These are phyloP conservation scores for Balakata baccata DNA, from an alignment of 345 rosid genomes.

Conservation along the genomic window DNA sequence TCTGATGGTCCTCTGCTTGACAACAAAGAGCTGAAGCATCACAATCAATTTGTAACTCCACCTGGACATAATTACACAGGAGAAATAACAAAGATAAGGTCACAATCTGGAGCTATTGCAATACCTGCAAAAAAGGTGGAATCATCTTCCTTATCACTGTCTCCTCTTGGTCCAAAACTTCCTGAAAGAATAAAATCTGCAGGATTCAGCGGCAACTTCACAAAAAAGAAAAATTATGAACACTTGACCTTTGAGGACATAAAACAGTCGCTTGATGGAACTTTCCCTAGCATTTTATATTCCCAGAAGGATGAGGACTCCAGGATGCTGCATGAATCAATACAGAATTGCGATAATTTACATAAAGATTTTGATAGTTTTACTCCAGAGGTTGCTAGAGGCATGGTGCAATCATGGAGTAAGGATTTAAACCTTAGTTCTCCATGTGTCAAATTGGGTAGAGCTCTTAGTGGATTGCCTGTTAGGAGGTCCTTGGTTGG, in stretches of 20 bases:
- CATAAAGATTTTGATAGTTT: constrained; percentile 38
- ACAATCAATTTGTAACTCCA: constrained; percentile 22
- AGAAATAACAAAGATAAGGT: constrained; percentile 34
- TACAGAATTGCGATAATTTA: constrained; percentile 45
- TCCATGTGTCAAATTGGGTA: constrained; percentile 44
- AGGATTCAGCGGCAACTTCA: constrained; percentile 34
- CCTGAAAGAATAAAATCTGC: constrained; percentile 49
- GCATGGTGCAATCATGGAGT: constrained; percentile 2
- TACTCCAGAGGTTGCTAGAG: constrained; percentile 20
- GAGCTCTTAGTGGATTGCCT: constrained; percentile 67
- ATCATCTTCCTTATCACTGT: constrained; percentile 59
- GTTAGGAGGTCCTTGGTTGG: constrained; percentile 87
- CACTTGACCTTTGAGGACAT: constrained; percentile 35
- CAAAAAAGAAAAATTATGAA: constrained; percentile 22
- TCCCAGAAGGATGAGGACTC: constrained; percentile 36
- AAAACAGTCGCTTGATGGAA: constrained; percentile 39
- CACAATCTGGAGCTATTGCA: constrained; percentile 37
- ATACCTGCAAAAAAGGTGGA: constrained; percentile 36
- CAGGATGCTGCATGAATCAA: constrained; percentile 37
- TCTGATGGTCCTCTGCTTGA: constrained; percentile 75
- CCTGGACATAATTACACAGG: constrained; percentile 33
- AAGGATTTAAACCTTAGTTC: constrained; percentile 24
- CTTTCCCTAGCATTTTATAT: constrained; percentile 24
- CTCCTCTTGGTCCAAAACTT: constrained; percentile 88
- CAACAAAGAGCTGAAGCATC: constrained; percentile 28